phyloP scores from a whole-genome alignment of 345 rosid genomes.

The Citrus cavaleriei region DNA sequence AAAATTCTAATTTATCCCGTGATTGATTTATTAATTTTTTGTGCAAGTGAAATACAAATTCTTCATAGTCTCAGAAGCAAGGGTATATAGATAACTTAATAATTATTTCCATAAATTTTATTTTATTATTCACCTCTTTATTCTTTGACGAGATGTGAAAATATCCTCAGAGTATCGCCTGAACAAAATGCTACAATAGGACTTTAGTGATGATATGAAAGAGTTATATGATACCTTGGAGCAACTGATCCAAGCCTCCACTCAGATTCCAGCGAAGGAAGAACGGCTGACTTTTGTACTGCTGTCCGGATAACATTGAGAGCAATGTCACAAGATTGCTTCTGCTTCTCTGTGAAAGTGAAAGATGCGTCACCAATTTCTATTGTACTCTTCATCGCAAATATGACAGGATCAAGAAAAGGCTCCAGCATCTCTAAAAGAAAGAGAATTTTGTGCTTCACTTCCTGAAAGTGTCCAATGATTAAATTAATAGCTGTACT shows the following conservation, averaged over 20 bases:
- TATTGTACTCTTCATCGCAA: constrained; percentile 45
- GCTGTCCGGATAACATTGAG: constrained; percentile 70
- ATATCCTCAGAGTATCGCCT: not conserved
- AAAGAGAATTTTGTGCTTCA: constrained; percentile 75
- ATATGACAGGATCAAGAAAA: constrained; percentile 68
- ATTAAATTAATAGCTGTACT: not conserved
- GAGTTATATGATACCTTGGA: constrained; percentile 54
- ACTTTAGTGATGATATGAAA: constrained; percentile 5
- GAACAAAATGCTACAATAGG: not conserved
- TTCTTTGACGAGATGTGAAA: not conserved
- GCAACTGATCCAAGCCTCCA: constrained; percentile 80
- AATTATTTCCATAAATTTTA: not conserved
- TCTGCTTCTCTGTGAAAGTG: constrained; percentile 50
- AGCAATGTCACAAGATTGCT: constrained; percentile 50
- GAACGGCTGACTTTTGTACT: constrained; percentile 64
- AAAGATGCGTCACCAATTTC: constrained; percentile 56
- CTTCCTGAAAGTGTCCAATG: constrained; percentile 45
- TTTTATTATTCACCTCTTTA: not conserved
- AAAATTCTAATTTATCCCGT: too few relatives aligned
- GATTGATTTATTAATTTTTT: not conserved
- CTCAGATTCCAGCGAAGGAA: constrained; percentile 74
- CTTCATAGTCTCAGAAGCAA: not conserved
- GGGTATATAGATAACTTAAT: not conserved
- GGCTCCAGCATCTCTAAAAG: constrained; percentile 85
- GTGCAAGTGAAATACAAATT: not conserved